A percentile compares a stretch with the other conserved stretches of the same genome.
phyloP scores from a whole-genome alignment of 2,329 filamentous ascomycete species.

The Gyromitra esculenta region DNA sequence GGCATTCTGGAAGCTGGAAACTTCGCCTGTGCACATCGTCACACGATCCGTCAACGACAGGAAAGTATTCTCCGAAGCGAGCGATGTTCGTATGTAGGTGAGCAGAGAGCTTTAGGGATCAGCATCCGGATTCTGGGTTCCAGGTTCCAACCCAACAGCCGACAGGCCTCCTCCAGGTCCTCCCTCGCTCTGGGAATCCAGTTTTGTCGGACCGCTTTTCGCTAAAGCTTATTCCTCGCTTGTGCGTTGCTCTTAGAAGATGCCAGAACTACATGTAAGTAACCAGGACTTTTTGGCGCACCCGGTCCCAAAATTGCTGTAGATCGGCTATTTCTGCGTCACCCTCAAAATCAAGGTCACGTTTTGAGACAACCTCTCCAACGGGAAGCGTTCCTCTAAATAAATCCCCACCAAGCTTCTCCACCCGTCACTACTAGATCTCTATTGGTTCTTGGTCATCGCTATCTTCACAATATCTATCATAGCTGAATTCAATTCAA shows the following conservation, averaged over 20 bases:
- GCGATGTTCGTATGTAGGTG: not conserved
- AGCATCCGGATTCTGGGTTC: not conserved
- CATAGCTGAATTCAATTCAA: not conserved
- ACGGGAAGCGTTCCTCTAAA: no score
- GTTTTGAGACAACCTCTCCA: not conserved
- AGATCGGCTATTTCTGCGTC: not conserved
- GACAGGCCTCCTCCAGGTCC: not conserved
- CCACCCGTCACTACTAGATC: not conserved
- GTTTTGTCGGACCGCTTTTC: not conserved
- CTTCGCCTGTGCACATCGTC: constrained; percentile 9
- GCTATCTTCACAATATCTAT: not conserved
- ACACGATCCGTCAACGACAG: not conserved
- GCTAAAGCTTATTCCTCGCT: not conserved
- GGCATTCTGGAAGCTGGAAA: constrained; percentile 31
- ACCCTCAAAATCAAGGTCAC: constrained; percentile 4
- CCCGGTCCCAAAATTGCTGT: not conserved
- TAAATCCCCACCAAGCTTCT: not conserved
- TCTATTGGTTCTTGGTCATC: not conserved
- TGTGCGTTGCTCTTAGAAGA: not conserved
- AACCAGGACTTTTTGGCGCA: not conserved
- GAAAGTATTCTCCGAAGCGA: constrained; percentile 21
- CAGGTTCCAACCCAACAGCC: not conserved
- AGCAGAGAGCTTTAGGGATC: not conserved
- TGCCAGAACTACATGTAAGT: not conserved
- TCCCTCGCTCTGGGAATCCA: not conserved